Evolutionary conservation across 805 yeast genomes (phyloP).

Genomic region (Teunomyces cretensis): DNA sequence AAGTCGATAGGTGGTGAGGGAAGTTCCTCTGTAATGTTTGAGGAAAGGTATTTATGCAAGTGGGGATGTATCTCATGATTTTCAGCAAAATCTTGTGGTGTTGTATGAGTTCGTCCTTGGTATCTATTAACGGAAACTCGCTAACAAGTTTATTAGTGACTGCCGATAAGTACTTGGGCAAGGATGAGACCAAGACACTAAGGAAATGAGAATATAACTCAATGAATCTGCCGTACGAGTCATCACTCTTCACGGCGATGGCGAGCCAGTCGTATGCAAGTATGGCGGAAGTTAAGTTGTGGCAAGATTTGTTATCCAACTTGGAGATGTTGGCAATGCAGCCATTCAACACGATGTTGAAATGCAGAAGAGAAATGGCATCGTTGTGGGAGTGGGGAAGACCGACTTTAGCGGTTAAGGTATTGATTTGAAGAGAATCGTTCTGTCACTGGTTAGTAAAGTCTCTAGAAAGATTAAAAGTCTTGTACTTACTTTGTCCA

Average conservation of each 20-base stretch:
- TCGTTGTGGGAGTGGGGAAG: constrained; percentile 54
- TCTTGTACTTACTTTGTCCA: constrained; percentile 50
- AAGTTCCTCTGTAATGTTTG: constrained; percentile 56
- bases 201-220: constrained; percentile 68
- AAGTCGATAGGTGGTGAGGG: constrained; percentile 74
- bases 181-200: constrained; percentile 74
- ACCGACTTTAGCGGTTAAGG: constrained; percentile 58
- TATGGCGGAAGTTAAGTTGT: constrained; percentile 57
- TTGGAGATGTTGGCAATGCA: constrained; percentile 66
- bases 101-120: constrained; percentile 9
- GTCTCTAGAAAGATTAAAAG: constrained; percentile 3
- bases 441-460: constrained; percentile 16
- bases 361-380: constrained; percentile 51
- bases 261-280: constrained; percentile 67
- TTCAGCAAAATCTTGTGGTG: constrained; percentile 65
- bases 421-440: constrained; percentile 56
- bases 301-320: constrained; percentile 58
- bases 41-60: constrained; percentile 68
- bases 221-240: constrained; percentile 32
- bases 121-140: constrained; percentile 45
- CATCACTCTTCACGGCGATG: constrained; percentile 10
- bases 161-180: constrained; percentile 88
- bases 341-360: constrained; percentile 54
- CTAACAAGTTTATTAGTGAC: constrained; percentile 68
- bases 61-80: constrained; percentile 75